phyloP scores from a whole-genome alignment of 306 rosid species.

The Mucuna pruriens region DNA sequence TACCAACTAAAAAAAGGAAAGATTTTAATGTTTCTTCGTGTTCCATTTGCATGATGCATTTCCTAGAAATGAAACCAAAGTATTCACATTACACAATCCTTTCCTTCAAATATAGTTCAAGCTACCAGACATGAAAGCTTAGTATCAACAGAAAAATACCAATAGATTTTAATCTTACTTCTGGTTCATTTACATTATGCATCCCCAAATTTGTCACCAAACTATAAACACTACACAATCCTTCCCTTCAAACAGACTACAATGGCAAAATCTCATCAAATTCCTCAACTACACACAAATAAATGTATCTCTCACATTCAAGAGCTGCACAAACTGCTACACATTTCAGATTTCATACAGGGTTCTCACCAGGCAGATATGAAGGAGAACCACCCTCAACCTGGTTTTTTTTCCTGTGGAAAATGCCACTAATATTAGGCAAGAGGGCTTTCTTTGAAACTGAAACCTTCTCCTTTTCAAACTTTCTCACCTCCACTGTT shows the following conservation, averaged over 20 bases:
- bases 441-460: slow-evolving; percentile 75
- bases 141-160: slow-evolving; percentile 35
- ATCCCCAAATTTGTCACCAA: slow-evolving; percentile 47
- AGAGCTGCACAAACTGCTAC: slow-evolving; percentile 45
- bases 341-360: slow-evolving; percentile 55
- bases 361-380: slow-evolving; percentile 84
- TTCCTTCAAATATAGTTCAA: slow-evolving; percentile 24
- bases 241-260: slow-evolving; percentile 44
- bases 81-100: slow-evolving; percentile 21
- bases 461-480: slow-evolving; percentile 69
- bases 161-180: slow-evolving; percentile 43
- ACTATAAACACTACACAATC: slow-evolving; percentile 41
- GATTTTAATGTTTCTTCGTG: slow-evolving; percentile 37
- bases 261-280: slow-evolving; percentile 38
- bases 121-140: slow-evolving; percentile 37
- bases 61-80: slow-evolving; percentile 40
- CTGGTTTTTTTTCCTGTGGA: slow-evolving; percentile 80
- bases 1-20: slow-evolving; percentile 36
- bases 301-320: slow-evolving; percentile 54
- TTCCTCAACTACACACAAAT: slow-evolving; percentile 64
- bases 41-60: slow-evolving; percentile 57
- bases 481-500: slow-evolving; percentile 51
- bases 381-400: slow-evolving; percentile 90
- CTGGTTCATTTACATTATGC: slow-evolving; percentile 59
- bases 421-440: slow-evolving; percentile 78